Base-by-base conservation (phyloP, 768 basidiomycete genomes). In the Pleurotus cornucopiae region DNA sequence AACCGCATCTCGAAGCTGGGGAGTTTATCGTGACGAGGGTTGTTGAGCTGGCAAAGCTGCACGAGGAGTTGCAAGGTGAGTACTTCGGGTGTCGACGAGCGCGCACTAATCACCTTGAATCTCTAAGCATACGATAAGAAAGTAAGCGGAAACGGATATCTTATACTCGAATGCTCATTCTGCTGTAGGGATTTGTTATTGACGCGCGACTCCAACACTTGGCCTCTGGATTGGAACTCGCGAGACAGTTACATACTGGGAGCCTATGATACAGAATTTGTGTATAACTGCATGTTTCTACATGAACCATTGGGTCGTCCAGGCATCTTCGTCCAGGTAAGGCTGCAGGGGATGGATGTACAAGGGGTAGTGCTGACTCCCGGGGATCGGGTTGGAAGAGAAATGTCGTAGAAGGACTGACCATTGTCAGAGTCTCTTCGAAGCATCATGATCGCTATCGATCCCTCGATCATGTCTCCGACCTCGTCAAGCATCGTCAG, bases 131-230 rank as follows among this genome's bases (percentile, higher is more conserved):
- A 89, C 57, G 71, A 79, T 61, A 64, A 67, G 57, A 82, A 84
- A 74, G 88, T 87, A 55, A 20, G 69, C 18, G 7, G 26, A 21
- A 11, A 16, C 23, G 9, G 11, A 12, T 37, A 18, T 39, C 38
- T 25, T 25, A 20, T 38, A 14, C 54, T 44, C 6, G 5, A 30
- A 9, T 30, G 30, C 30, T 34, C 30, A 34, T 34, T 34, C 30
- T 34, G 30, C 30, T 1, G 11, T 47, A 86, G 81, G 83, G 79
- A 6, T 86, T 79, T 60, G 77, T 85, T 1, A 74, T 94, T 1
- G 93, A 95, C 63, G 89, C 91, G 5, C 81, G 84, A 56, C 72
- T 95, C 5, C 81, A 80, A n/a, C 85, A 90, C 67, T 80, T 92
- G 55, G 91, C 87, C 0, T 71, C 76, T 18, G 92, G 91, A 4